These are phyloP conservation scores for Mortierella alpina DNA, from an alignment of 192 early-diverging fungal species.

Conservation along the genomic window DNA sequence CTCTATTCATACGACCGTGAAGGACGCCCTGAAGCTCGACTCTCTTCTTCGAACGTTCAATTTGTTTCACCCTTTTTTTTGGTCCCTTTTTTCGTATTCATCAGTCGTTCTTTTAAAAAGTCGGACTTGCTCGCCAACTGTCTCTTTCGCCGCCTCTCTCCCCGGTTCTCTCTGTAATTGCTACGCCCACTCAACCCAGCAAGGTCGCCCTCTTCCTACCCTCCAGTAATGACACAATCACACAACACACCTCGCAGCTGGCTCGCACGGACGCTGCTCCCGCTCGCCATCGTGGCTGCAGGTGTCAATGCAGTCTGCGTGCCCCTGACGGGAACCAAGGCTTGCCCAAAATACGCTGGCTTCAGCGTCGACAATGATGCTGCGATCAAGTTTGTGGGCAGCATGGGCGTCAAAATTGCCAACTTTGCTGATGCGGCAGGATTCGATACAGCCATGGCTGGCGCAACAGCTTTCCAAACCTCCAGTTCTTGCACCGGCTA, in stretches of 20 bases:
- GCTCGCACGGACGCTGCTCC: conserved; percentile 26
- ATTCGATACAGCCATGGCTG: conserved; percentile 21
- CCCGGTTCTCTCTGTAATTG: too few relatives aligned
- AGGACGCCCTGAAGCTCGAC: too few relatives aligned
- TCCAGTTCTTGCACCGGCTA: conserved; percentile 12
- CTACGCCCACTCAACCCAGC: background rate
- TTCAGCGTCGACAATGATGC: conserved; percentile 11
- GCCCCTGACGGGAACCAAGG: conserved; percentile 10
- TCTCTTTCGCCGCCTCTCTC: too few relatives aligned
- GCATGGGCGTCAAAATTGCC: conserved; percentile 12
- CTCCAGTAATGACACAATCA: conserved; percentile 2
- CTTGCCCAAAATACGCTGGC: conserved; percentile 8
- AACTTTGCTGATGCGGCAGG: conserved; percentile 3
- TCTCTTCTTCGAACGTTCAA: too few relatives aligned
- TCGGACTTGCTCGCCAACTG: too few relatives aligned
- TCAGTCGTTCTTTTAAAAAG: too few relatives aligned
- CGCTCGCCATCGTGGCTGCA: conserved; percentile 20
- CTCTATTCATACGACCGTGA: too few relatives aligned
- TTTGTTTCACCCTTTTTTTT: background rate
- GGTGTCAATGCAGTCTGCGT: conserved; percentile 16
- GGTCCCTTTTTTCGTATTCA: background rate
- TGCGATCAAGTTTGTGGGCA: background rate
- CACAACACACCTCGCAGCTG: conserved; percentile 20
- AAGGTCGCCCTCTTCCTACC: background rate
- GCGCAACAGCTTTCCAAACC: conserved; percentile 5